Conservation (phyloP, 2,329 filamentous ascomycete genomes). For the Pseudonectria foliicola region DNA sequence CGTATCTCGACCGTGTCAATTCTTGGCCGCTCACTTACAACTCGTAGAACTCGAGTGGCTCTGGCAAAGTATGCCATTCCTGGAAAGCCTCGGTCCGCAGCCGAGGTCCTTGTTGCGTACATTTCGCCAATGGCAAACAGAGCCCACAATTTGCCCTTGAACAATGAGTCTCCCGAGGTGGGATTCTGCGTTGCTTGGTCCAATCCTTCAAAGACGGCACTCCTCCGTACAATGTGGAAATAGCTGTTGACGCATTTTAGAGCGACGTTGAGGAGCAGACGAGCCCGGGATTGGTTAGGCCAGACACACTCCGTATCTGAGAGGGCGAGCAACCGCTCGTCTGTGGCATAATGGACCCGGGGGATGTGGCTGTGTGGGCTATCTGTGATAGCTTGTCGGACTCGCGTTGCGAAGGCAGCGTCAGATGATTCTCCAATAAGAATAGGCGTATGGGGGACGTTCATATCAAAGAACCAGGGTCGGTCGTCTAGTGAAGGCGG, state of each 20-base stretch:
- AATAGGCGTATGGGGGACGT: conserved; percentile 26
- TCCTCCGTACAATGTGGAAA: conserved; percentile 36
- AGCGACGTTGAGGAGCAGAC: conserved; percentile 29
- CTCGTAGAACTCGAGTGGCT: conserved; percentile 31
- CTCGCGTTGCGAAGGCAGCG: conserved; percentile 29
- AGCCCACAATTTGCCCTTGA: conserved; percentile 35
- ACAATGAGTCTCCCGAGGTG: conserved; percentile 24
- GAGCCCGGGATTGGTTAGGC: conserved; percentile 29
- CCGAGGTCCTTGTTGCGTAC: conserved; percentile 33
- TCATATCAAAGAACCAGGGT: conserved; percentile 30
- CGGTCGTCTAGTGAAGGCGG: conserved; percentile 15
- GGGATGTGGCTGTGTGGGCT: conserved; percentile 26
- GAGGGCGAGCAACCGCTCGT: conserved; percentile 21
- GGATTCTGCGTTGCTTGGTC: conserved; percentile 31
- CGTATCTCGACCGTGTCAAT: conserved; percentile 37
- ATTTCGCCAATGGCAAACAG: conserved; percentile 40
- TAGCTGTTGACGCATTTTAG: conserved; percentile 31
- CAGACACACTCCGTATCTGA: conserved; percentile 27
- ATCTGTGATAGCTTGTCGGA: conserved; percentile 28
- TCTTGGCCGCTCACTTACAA: conserved; percentile 34
- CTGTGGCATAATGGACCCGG: conserved; percentile 26
- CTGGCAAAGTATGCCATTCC: conserved; percentile 36
- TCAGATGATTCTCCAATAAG: conserved; percentile 31
- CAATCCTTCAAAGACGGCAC: conserved; percentile 28
- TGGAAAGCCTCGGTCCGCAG: conserved; percentile 30